Evolutionary conservation across 2,329 filamentous ascomycete species (phyloP).

Genomic region (Fusarium metavorans): DNA sequence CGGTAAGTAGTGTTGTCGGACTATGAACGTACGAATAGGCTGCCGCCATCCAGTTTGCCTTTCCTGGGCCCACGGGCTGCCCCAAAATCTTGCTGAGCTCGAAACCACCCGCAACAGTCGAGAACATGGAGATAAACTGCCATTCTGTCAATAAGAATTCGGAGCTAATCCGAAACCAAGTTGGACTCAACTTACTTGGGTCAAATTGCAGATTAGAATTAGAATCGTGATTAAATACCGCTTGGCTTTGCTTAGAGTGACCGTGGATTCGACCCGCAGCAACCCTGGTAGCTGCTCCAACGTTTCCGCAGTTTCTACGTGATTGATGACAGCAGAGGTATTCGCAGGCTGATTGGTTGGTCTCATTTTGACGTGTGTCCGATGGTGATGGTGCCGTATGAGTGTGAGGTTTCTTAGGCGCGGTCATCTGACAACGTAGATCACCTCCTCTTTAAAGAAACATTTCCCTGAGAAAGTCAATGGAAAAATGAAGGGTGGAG

Average conservation of each 20-base stretch:
- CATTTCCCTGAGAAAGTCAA: neutral
- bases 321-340: neutral
- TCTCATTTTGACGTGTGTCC: neutral
- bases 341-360: neutral
- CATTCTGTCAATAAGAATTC: neutral
- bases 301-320: neutral
- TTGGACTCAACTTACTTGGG: neutral
- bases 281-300: neutral
- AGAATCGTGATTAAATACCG: neutral
- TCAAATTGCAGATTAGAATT: neutral
- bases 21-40: constrained; percentile 48
- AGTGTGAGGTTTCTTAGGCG: neutral
- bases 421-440: neutral
- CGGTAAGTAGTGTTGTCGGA: neutral
- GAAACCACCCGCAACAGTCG: constrained; percentile 47
- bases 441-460: neutral
- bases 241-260: neutral
- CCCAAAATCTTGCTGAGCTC: constrained; percentile 45
- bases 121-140: constrained; percentile 48
- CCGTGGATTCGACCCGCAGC: neutral
- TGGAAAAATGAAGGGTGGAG: neutral
- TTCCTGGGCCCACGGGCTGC: constrained; percentile 42
- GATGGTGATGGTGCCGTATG: neutral
- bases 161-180: neutral
- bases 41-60: constrained; percentile 55